Conservation (phyloP, 225 moss, liverwort and hornwort species). For the Asterella californica region DNA sequence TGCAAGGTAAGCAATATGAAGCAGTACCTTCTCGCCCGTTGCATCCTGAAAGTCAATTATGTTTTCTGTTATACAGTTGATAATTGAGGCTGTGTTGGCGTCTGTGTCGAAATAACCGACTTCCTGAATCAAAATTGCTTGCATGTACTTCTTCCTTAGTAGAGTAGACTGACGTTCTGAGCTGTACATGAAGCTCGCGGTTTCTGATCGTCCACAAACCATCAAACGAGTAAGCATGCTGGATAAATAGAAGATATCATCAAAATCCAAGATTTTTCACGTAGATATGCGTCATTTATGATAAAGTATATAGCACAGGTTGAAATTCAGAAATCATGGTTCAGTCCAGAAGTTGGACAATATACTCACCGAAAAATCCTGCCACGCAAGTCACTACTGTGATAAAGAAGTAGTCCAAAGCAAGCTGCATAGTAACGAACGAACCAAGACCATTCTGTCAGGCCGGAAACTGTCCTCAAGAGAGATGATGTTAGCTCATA, state of each 20-base stretch:
- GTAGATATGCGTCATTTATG: too few relatives aligned
- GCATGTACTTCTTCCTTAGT: conserved; percentile 46
- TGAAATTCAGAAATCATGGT: not conserved
- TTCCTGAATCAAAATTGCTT: conserved; percentile 52
- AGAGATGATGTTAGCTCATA: not conserved
- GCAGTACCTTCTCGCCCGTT: conserved; percentile 52
- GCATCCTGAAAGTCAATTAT: conserved; percentile 47
- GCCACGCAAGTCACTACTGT: not conserved
- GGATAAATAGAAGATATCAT: not conserved
- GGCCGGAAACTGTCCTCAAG: not conserved
- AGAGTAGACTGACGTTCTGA: conserved; percentile 53
- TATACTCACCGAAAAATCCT: not conserved
- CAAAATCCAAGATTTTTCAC: too few relatives aligned
- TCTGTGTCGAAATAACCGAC: conserved; percentile 61
- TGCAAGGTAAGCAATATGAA: not conserved
- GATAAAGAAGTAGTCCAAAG: not conserved
- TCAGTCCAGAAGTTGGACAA: not conserved
- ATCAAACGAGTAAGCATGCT: not conserved
- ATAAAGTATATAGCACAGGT: too few relatives aligned
- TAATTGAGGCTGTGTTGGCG: conserved; percentile 45
- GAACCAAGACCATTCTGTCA: not conserved
- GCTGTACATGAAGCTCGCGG: conserved; percentile 51
- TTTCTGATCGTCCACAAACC: conserved; percentile 30
- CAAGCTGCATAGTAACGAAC: not conserved
- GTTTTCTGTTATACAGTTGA: conserved; percentile 47